Evolutionary conservation across 495 filamentous ascomycete species (phyloP).

Genomic region (Aspergillus saccharolyticus): DNA sequence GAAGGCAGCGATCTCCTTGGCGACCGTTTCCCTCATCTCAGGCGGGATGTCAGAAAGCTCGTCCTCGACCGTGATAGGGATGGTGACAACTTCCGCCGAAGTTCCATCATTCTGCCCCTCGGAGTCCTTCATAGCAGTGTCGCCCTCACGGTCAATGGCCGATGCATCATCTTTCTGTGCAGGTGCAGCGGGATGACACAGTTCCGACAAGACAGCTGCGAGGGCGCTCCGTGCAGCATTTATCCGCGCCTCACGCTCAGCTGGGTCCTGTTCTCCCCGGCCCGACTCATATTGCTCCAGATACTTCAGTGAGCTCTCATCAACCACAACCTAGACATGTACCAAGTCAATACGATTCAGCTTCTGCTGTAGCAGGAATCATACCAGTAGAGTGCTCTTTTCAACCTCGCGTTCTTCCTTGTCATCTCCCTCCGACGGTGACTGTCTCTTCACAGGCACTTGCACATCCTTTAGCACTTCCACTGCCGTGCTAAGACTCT

Average conservation of each 20-base stretch:
- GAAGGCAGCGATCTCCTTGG: conserved; percentile 91
- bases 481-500: conserved; percentile 80
- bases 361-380: conserved; percentile 10
- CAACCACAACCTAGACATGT: conserved; percentile 59
- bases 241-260: conserved; percentile 61
- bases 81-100: conserved; percentile 77
- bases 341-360: background rate
- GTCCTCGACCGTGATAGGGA: conserved; percentile 83
- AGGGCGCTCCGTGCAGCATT: conserved; percentile 62
- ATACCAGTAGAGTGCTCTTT: conserved; percentile 60
- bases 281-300: conserved; percentile 71
- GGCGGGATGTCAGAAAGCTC: conserved; percentile 93
- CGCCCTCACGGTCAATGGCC: conserved; percentile 57
- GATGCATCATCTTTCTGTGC: conserved; percentile 45
- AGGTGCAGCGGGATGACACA: conserved; percentile 62
- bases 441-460: conserved; percentile 74
- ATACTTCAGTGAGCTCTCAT: conserved; percentile 73
- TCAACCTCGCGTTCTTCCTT: conserved; percentile 58
- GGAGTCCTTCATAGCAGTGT: conserved; percentile 65
- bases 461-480: conserved; percentile 82
- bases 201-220: conserved; percentile 58
- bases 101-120: conserved; percentile 47
- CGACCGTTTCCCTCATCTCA: conserved; percentile 95
- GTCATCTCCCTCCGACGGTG: conserved; percentile 39
- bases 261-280: conserved; percentile 59